phyloP scores from a whole-genome alignment of 2,329 filamentous ascomycete species.

The Rhexocercosporidium sp. region DNA sequence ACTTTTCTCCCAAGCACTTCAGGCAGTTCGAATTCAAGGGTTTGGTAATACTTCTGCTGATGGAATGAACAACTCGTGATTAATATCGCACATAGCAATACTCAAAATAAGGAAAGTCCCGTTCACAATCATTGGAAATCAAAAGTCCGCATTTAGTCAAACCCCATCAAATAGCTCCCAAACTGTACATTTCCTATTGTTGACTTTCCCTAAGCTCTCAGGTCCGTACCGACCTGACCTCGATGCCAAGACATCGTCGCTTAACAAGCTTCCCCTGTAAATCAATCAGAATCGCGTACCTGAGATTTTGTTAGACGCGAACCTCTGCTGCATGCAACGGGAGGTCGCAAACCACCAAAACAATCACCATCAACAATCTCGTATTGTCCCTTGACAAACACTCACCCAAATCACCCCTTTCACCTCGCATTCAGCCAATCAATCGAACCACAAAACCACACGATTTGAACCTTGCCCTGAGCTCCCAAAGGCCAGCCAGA shows the following conservation, averaged over 20 bases:
- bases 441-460: neutral
- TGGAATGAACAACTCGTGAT: neutral
- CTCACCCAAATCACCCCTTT: neutral
- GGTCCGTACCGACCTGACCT: neutral
- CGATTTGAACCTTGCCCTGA: conserved; percentile 1
- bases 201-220: neutral
- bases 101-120: too few relatives aligned
- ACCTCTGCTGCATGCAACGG: conserved; percentile 14
- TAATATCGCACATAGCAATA: too few relatives aligned
- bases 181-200: neutral
- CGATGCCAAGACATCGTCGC: conserved; percentile 10
- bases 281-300: conserved; percentile 14
- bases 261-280: conserved; percentile 20
- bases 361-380: neutral
- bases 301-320: conserved; percentile 19
- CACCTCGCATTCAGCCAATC: neutral
- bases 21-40: neutral
- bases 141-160: too few relatives aligned
- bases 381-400: neutral
- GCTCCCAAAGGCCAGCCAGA: conserved; percentile 1
- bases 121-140: too few relatives aligned
- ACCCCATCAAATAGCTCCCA: neutral
- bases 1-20: neutral
- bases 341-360: conserved; percentile 7
- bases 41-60: neutral